A percentile compares a stretch with the other conserved stretches of the same genome.
phyloP scores from a whole-genome alignment of 2,329 filamentous ascomycete species.

The Elsinoe perseae region DNA sequence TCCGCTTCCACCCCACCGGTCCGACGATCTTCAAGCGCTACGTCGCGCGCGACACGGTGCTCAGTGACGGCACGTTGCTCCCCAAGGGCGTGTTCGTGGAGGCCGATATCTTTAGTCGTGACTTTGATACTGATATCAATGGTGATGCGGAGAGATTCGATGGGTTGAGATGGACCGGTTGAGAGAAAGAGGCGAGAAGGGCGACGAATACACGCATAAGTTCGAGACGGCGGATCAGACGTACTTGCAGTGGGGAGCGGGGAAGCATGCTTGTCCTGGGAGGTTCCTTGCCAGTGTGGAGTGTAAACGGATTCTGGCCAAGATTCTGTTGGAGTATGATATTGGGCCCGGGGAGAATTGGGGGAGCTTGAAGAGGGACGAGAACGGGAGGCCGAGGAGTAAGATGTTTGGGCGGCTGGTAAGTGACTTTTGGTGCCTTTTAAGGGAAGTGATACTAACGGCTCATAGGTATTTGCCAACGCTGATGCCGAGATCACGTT shows the following conservation, averaged over 20 bases:
- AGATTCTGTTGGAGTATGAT: not conserved
- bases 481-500: not conserved
- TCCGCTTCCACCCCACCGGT: not conserved
- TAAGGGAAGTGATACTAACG: not conserved
- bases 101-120: not conserved
- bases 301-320: not conserved
- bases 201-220: not conserved
- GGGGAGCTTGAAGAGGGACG: not conserved
- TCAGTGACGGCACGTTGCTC: not conserved
- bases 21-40: not conserved
- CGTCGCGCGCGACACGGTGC: not conserved
- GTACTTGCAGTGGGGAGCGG: not conserved
- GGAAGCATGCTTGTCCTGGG: not conserved
- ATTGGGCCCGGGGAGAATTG: not conserved
- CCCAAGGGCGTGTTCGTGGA: not conserved
- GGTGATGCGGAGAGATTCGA: not conserved
- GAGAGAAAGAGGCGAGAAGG: not conserved
- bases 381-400: not conserved
- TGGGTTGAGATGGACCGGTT: not conserved
- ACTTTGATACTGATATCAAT: not conserved
- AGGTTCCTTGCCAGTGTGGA: not conserved
- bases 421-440: not conserved
- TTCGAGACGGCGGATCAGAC: not conserved
- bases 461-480: not conserved
- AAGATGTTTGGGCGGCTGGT: not conserved